Evolutionary conservation across 805 yeast genomes (phyloP), one percentile per base, ranked within the genome.

Genomic region (Candida methanosorbosa): DNA sequence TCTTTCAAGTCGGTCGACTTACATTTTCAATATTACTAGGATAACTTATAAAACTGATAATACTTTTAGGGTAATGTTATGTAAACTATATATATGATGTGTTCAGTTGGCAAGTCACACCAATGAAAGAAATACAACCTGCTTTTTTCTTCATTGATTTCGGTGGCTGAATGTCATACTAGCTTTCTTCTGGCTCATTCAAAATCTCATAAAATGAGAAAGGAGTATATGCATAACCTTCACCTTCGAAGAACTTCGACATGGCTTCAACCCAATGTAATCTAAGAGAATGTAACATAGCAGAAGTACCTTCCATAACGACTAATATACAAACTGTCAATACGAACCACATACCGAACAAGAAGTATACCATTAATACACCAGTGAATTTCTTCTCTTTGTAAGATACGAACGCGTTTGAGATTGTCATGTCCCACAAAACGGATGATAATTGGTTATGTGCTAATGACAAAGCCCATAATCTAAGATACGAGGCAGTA

Each of bases 231-330:
- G 75, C 70, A 32, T 68, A 60, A 43, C 88, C 88, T 50, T 80
- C 86, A 50, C 88, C 88, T 49, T 76, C 80, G 44, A 81, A 81
- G 52, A 76, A 80, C 55, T 81, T 81, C 30, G 84, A 76, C 88
- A 81, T 81, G 25, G 84, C 74, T 51, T 81, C 88, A 35, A 81
- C 87, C 88, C 88, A 81, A 51, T 81, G 88, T 46, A 81, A 63
- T 60, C 88, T 71, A 48, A 81, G 66, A 13, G 83, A 72, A 54
- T 81, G 88, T 49, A 81, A 63, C 88, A 81, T 81, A 16, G 87
- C 87, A n/a, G 85, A 78, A 0, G 87, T 81, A 37, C 88, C 88
- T 59, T 81, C 88, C 88, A 81, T 81, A 32, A 78, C 64, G 32
- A 81, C 87, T 51, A 81, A 61, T 28, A 81, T 76, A 45, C 75